Conservation (phyloP, 2,329 filamentous ascomycete genomes). For the Aureobasidium vineae region DNA sequence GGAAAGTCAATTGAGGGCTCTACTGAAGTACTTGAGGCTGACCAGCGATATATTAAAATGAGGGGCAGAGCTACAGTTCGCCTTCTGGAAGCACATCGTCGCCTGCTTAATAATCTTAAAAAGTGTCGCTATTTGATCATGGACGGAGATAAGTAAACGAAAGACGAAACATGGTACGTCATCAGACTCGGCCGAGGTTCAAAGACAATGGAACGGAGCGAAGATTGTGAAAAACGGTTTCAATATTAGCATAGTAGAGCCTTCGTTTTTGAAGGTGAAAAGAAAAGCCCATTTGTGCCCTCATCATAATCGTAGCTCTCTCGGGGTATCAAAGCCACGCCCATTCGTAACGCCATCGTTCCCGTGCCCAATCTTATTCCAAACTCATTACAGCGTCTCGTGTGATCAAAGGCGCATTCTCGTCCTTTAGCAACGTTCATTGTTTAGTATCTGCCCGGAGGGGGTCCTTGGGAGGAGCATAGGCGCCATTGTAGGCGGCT, state of each 20-base stretch:
- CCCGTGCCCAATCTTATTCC: neutral
- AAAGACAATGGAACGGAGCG: neutral
- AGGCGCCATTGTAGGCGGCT: slow-evolving; percentile 32
- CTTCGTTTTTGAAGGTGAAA: neutral
- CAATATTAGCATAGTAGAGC: slow-evolving; percentile 3
- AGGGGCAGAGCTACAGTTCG: neutral
- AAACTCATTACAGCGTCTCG: neutral
- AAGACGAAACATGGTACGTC: neutral
- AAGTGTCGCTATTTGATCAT: neutral
- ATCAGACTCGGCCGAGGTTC: neutral
- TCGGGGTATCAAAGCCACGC: slow-evolving; percentile 15
- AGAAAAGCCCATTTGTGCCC: neutral
- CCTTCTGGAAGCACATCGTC: slow-evolving; percentile 3
- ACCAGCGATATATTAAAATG: neutral
- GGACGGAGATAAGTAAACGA: neutral
- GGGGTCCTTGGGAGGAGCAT: slow-evolving; percentile 33
- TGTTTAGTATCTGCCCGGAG: slow-evolving; percentile 27
- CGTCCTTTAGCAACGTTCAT: neutral
- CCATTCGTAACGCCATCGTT: slow-evolving; percentile 4
- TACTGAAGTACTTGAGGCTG: neutral
- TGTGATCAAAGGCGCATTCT: neutral
- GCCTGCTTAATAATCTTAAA: slow-evolving; percentile 6
- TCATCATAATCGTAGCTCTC: neutral
- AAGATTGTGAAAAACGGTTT: neutral
- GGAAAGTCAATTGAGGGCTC: slow-evolving; percentile 3